Evolutionary conservation across 2,329 filamentous ascomycete genomes (phyloP).

Genomic region (Pseudogymnoascus sp.): DNA sequence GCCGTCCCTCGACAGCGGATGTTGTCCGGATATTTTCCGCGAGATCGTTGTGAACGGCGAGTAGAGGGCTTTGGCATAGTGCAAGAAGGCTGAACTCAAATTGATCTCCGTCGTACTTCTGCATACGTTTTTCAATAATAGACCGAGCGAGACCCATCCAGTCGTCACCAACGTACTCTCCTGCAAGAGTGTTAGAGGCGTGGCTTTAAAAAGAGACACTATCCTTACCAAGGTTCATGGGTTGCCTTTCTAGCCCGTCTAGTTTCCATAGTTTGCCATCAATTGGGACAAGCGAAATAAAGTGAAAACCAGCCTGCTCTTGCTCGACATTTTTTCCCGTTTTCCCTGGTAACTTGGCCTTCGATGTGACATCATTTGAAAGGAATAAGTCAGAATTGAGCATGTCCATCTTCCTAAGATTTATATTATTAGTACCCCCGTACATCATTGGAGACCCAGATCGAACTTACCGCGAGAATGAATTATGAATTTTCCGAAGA

Average conservation of each 20-base stretch:
- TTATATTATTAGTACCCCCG: constrained; percentile 13
- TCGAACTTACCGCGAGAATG: constrained; percentile 60
- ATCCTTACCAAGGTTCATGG: constrained; percentile 54
- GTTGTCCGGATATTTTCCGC: constrained; percentile 39
- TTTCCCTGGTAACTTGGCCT: constrained; percentile 56
- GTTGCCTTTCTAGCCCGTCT: constrained; percentile 72
- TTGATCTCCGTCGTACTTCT: constrained; percentile 55
- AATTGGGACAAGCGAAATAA: constrained; percentile 79
- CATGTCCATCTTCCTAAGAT: constrained; percentile 63
- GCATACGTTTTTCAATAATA: constrained; percentile 62
- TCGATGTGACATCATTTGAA: constrained; percentile 45
- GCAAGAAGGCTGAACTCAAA: constrained; percentile 75
- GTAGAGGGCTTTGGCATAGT: constrained; percentile 61
- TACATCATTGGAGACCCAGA: neutral
- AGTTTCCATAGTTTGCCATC: constrained; percentile 77
- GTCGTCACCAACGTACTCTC: constrained; percentile 35
- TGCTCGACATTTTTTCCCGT: constrained; percentile 63
- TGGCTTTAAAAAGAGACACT: constrained; percentile 15
- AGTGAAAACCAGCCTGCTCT: constrained; percentile 70
- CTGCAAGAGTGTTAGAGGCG: constrained; percentile 18
- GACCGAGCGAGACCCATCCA: constrained; percentile 64
- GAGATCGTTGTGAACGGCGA: constrained; percentile 31
- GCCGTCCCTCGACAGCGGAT: constrained; percentile 34
- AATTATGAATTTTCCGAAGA: constrained; percentile 80
- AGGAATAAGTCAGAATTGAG: constrained; percentile 64